Base-by-base conservation (phyloP, 2,329 filamentous ascomycete species). In the Tolypocladium tropicale region DNA sequence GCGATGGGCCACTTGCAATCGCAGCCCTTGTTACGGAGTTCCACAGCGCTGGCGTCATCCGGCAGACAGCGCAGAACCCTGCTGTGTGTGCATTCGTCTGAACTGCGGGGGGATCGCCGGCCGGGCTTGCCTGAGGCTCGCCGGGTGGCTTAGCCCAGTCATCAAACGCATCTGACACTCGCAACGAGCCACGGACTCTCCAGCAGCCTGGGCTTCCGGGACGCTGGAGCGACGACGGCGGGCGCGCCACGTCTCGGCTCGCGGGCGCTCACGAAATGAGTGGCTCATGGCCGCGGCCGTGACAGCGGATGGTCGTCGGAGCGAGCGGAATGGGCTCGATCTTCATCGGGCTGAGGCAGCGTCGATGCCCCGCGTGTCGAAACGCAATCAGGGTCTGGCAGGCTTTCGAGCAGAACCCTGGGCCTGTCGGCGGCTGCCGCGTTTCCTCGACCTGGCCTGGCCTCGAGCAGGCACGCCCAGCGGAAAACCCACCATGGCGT, bases 141-240 rank as follows among this genome's bases (percentile, higher is more conserved):
- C 28, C 43, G 25, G 16, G 23, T 46, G 43, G 43, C 43, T 46
- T 39, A 28, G 14, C 51, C 32, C 6, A 53, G 5, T 43, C 21
- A 30, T 53, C 51, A 53, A 53, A 53, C 51, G 51, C 51, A 37
- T 16, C 51, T 52, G 51, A 52, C 18, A 39, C 51, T 53, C 51
- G 51, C 51, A 53, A 53, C 30, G 51, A 39, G 25, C 34, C 51
- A 39, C 25, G 25, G 46, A 28, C 46, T 5, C 16, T n/a, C 11
- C 30, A 18, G 28, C 14, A 18, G 32, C 4, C 30, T 32, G 25
- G 43, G 16, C 34, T 25, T 28, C 50, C 23, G 12, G 51, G 33
- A 16, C 34, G 34, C 23, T 53, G 21, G 4, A 39, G 23, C 36
- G n/a, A 53, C 41, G 23, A 39, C 25, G n/a, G 51, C 51, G 23